Percentiles rank a stretch among this genome's conserved stretches.
These are phyloP conservation scores for Cicer chorassanicum DNA, from an alignment of 306 rosid species.

Conservation along the genomic window DNA sequence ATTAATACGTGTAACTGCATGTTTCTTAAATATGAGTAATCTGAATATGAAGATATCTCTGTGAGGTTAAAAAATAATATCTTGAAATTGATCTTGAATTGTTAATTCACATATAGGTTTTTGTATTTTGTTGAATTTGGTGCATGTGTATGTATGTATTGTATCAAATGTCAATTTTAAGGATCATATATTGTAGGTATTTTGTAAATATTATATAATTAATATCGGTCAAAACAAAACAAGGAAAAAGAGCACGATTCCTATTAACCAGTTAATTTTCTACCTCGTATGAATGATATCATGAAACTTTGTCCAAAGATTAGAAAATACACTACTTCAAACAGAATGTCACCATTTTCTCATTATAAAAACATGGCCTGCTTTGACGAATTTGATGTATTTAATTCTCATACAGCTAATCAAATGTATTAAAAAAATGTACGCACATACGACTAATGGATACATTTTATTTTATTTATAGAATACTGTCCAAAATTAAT, in stretches of 20 bases:
- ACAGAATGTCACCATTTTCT: neutral
- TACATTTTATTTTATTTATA: neutral
- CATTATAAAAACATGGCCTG: slow-evolving; percentile 1
- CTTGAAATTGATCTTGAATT: neutral
- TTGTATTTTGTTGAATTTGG: slow-evolving; percentile 6
- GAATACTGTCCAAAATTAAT: neutral
- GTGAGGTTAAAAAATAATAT: neutral
- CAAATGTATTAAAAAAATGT: neutral
- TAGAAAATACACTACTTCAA: neutral
- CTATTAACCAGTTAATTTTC: neutral
- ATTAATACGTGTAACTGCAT: neutral
- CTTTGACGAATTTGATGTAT: neutral
- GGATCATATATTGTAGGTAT: neutral
- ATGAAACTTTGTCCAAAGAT: neutral
- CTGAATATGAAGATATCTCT: too few relatives aligned
- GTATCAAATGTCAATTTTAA: slow-evolving; percentile 5
- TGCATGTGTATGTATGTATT: slow-evolving; percentile 3
- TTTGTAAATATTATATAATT: neutral
- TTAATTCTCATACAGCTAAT: neutral
- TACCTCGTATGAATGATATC: neutral
- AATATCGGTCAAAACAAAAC: slow-evolving; percentile 30
- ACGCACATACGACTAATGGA: neutral
- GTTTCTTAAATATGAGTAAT: neutral
- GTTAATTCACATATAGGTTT: neutral
- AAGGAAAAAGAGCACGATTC: slow-evolving; percentile 21